phyloP scores from a whole-genome alignment of 129 eudicot species.

The Helichrysum umbraculigerum region DNA sequence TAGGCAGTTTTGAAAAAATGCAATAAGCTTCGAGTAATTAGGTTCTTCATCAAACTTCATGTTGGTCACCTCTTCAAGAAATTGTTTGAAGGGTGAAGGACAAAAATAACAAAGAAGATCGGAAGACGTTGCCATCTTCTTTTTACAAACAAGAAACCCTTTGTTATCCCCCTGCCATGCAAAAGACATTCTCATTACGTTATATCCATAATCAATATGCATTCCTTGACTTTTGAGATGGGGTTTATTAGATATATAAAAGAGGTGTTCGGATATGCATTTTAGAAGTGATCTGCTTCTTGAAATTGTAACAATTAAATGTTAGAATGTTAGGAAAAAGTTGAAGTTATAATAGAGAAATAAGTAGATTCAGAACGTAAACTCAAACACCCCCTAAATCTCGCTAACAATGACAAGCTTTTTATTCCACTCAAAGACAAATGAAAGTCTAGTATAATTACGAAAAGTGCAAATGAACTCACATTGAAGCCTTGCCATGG shows the following conservation, averaged over 20 bases:
- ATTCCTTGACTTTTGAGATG: not conserved
- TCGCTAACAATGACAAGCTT: not conserved
- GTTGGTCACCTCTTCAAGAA: conserved; percentile 71
- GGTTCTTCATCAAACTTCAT: conserved; percentile 93
- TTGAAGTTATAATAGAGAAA: no score
- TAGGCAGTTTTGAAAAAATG: conserved; percentile 54
- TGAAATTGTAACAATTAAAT: no score
- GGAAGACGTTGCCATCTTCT: conserved; percentile 87
- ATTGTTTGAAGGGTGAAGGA: conserved; percentile 65
- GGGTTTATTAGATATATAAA: not conserved
- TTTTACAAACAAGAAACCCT: conserved; percentile 84
- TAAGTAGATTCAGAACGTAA: not conserved
- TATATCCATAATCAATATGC: not conserved
- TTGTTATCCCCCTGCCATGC: conserved; percentile 78
- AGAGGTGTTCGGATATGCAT: not conserved
- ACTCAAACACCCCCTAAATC: not conserved
- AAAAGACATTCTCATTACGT: not conserved
- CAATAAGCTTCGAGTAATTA: conserved; percentile 66
- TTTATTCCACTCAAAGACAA: not conserved
- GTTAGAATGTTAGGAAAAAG: no score
- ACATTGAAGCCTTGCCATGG: conserved; percentile 93
- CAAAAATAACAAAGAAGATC: conserved; percentile 75
- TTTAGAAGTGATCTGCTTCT: not conserved
- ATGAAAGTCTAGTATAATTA: not conserved
- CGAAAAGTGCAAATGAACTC: conserved; percentile 20